Conservation (phyloP, 495 filamentous ascomycete genomes). For the Hypoxylon rickii region DNA sequence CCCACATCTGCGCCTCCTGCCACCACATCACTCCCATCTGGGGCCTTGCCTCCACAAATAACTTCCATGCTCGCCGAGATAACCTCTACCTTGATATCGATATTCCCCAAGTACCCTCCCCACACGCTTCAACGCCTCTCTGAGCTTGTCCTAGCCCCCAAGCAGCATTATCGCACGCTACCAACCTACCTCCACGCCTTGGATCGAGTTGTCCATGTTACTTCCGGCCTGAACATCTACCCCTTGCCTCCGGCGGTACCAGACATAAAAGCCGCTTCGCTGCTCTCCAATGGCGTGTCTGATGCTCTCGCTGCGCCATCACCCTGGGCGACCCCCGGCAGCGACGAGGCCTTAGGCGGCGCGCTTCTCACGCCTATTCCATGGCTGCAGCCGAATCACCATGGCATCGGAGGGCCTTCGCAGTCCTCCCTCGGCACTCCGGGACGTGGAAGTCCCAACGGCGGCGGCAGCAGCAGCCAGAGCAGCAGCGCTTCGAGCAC, state of each 20-base stretch:
- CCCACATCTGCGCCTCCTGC: slow-evolving; percentile 20
- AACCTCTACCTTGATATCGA: slow-evolving; percentile 64
- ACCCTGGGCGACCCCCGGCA: slow-evolving; percentile 57
- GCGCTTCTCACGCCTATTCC: slow-evolving; percentile 93
- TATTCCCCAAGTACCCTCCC: slow-evolving; percentile 77
- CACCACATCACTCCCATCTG: slow-evolving; percentile 28
- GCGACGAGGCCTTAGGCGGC: slow-evolving; percentile 87
- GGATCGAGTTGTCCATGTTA: slow-evolving; percentile 89
- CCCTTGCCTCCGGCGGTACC: slow-evolving; percentile 70
- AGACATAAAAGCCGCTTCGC: slow-evolving; percentile 49
- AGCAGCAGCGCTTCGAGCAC: slow-evolving; percentile 33
- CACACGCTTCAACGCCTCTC: slow-evolving; percentile 92
- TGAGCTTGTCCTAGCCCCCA: slow-evolving; percentile 83
- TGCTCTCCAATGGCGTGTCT: slow-evolving; percentile 63
- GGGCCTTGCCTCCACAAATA: slow-evolving; percentile 65
- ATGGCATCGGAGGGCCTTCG: slow-evolving; percentile 19
- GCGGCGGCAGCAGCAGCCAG: slow-evolving; percentile 24
- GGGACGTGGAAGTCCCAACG: slow-evolving; percentile 32
- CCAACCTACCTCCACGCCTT: slow-evolving; percentile 87
- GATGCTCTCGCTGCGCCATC: slow-evolving; percentile 69
- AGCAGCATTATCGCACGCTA: slow-evolving; percentile 76
- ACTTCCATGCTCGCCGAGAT: slow-evolving; percentile 67
- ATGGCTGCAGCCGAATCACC: slow-evolving; percentile 63
- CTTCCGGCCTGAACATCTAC: slow-evolving; percentile 78
- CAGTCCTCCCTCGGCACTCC: slow-evolving; percentile 13